phyloP scores from a whole-genome alignment of 768 basidiomycete species.

The Russula griseocarnosa region DNA sequence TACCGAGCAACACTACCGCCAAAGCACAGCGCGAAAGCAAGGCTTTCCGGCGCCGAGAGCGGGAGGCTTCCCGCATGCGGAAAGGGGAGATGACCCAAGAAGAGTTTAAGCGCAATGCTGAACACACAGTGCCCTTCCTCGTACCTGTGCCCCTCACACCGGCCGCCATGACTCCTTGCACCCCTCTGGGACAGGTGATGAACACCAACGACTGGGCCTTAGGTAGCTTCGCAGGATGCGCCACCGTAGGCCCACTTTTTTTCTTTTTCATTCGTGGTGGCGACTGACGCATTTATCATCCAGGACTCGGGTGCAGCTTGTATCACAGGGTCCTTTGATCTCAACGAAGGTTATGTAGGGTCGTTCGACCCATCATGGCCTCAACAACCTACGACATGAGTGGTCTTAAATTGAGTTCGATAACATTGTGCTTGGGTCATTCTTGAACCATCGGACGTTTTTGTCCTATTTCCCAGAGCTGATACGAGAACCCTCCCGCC shows the following conservation, averaged over 20 bases:
- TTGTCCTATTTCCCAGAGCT: not conserved
- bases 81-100: conserved; percentile 18
- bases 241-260: not conserved
- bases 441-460: not conserved
- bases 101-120: conserved; percentile 19
- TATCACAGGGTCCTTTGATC: conserved; percentile 8
- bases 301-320: conserved; percentile 19
- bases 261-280: not conserved
- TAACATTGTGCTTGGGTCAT: not conserved
- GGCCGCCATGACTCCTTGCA: not conserved
- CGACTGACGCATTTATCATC: not conserved
- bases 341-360: not conserved
- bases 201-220: not conserved
- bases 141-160: conserved; percentile 15
- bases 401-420: not conserved
- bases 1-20: conserved; percentile 13
- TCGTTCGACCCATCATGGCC: not conserved
- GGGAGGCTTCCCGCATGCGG: conserved; percentile 14
- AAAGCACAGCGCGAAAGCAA: conserved; percentile 23
- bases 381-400: not conserved
- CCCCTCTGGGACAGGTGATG: conserved; percentile 10
- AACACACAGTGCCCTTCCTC: conserved; percentile 16
- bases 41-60: conserved; percentile 16
- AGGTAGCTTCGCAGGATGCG: conserved; percentile 21
- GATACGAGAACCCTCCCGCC: not conserved